Conservation (phyloP, 179 eudicot species). For the Silene noctiflora region DNA sequence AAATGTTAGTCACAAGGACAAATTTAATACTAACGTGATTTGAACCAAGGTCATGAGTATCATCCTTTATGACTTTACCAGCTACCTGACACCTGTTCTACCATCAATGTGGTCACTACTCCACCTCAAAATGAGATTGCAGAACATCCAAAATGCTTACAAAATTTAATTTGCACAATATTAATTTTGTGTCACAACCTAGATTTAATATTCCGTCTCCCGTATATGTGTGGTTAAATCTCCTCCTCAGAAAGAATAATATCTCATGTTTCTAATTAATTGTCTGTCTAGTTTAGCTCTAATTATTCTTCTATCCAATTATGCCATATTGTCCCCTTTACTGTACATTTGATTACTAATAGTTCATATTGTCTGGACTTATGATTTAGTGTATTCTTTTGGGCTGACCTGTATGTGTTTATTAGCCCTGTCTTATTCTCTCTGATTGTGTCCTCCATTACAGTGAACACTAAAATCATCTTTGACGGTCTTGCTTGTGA, state of each 20-base stretch:
- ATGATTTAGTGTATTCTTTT: constrained; percentile 16
- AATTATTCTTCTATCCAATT: constrained; percentile 15
- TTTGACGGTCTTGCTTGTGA: too few relatives aligned
- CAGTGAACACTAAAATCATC: too few relatives aligned
- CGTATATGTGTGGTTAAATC: background rate
- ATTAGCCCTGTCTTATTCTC: background rate
- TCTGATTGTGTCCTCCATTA: too few relatives aligned
- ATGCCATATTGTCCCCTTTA: constrained; percentile 28
- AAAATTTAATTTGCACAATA: background rate
- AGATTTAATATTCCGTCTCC: too few relatives aligned
- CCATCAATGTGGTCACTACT: background rate
- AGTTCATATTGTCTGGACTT: constrained; percentile 31
- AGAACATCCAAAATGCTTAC: background rate
- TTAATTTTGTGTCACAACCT: too few relatives aligned
- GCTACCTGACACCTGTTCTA: too few relatives aligned
- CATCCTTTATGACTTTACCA: too few relatives aligned
- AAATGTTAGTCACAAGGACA: too few relatives aligned
- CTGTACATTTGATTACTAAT: constrained; percentile 12
- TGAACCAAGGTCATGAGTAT: too few relatives aligned
- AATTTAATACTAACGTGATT: too few relatives aligned
- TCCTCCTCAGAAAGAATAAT: constrained; percentile 13
- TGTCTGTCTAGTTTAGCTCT: constrained; percentile 19
- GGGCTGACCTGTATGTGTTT: constrained; percentile 1
- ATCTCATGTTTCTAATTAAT: constrained; percentile 14
- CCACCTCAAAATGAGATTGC: background rate